These are phyloP conservation scores for Dactylellina drechsleri DNA, from an alignment of 2,329 filamentous ascomycete genomes.

Conservation along the genomic window DNA sequence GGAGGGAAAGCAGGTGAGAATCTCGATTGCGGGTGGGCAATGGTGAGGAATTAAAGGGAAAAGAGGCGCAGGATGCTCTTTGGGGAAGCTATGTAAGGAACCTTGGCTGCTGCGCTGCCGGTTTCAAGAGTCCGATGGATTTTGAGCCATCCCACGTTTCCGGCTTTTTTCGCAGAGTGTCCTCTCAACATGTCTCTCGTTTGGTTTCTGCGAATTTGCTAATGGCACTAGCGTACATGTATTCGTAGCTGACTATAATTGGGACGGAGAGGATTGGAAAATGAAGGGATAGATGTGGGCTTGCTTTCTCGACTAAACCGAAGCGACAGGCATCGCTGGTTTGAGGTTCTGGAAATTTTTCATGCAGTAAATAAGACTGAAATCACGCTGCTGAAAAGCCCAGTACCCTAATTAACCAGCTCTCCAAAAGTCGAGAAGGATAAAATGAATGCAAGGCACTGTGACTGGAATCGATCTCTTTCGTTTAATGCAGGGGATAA, in stretches of 20 bases:
- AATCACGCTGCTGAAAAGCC: constrained; percentile 30
- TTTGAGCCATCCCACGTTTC: constrained; percentile 48
- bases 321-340: constrained; percentile 21
- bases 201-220: constrained; percentile 40
- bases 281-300: constrained; percentile 8
- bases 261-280: constrained; percentile 15
- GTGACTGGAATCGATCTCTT: not conserved
- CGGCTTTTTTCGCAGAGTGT: constrained; percentile 23
- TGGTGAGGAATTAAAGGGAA: constrained; percentile 53
- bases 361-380: constrained; percentile 47
- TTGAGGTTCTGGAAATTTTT: constrained; percentile 28
- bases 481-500: not conserved
- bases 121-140: constrained; percentile 20
- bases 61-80: constrained; percentile 54
- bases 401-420: not conserved
- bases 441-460: constrained; percentile 18
- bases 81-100: constrained; percentile 40
- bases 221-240: constrained; percentile 20
- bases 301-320: constrained; percentile 9
- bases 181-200: constrained; percentile 6
- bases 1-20: constrained; percentile 53
- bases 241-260: constrained; percentile 46
- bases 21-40: constrained; percentile 38
- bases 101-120: constrained; percentile 33
- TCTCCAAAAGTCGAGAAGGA: constrained; percentile 1